A percentile compares a stretch with the other conserved stretches of the same genome.
These are phyloP conservation scores for Anthostomella pinea DNA, from an alignment of 2,329 filamentous ascomycete genomes.

Conservation along the genomic window DNA sequence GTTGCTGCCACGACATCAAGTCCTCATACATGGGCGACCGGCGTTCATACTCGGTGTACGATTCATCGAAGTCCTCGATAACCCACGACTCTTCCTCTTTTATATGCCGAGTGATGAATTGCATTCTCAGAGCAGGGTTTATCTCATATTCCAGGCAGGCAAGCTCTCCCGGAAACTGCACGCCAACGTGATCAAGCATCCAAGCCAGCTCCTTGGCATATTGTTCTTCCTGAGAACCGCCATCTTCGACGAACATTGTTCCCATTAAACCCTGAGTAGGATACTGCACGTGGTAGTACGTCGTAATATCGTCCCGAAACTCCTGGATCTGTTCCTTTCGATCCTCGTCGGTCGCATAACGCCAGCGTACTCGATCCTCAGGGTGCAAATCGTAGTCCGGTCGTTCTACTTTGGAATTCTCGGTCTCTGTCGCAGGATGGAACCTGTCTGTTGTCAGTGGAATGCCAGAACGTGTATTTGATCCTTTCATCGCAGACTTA, in stretches of 20 bases:
- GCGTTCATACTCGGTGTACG: slow-evolving; percentile 12
- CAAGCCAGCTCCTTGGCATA: slow-evolving; percentile 14
- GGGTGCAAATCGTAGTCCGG: slow-evolving; percentile 25
- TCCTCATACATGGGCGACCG: slow-evolving; percentile 24
- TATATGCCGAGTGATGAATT: slow-evolving; percentile 12
- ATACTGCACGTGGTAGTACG: slow-evolving; percentile 13
- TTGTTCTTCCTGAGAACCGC: no score
- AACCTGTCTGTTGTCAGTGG: slow-evolving; percentile 19
- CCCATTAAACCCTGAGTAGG: no score
- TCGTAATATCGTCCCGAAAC: slow-evolving; percentile 10
- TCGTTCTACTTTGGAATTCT: slow-evolving; percentile 14
- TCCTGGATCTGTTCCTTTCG: slow-evolving; percentile 1
- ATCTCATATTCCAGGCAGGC: slow-evolving; percentile 8
- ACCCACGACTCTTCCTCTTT: slow-evolving; percentile 12
- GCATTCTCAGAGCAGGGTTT: slow-evolving; percentile 6
- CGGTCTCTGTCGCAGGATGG: neutral
- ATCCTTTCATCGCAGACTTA: slow-evolving; percentile 19
- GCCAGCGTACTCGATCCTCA: slow-evolving; percentile 31
- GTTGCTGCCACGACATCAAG: slow-evolving; percentile 21
- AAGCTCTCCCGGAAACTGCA: slow-evolving; percentile 9
- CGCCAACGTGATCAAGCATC: slow-evolving; percentile 16
- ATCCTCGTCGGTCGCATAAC: slow-evolving; percentile 11
- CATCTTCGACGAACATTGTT: no score
- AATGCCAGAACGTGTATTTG: neutral
- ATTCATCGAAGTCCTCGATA: neutral